Evolutionary conservation across 345 rosid genomes (phyloP), one percentile per base, ranked within the genome.

Genomic region (Clarkia xantiana): DNA sequence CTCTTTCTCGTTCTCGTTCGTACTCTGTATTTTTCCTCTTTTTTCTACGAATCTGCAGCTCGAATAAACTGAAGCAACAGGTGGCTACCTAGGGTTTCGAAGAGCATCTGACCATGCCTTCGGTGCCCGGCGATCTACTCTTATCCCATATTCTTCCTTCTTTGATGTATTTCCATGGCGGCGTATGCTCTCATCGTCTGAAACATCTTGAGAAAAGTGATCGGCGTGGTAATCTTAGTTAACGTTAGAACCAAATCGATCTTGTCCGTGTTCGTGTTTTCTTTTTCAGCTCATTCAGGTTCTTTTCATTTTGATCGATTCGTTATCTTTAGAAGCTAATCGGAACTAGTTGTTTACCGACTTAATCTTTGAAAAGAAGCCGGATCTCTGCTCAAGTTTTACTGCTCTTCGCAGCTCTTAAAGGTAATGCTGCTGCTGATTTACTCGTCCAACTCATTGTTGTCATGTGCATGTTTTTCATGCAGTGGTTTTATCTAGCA

Each of bases 191-290:
- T 1, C 76, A 84, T 72, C 96, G 96, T 70, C 56, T 81, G 59
- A 93, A 87, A 72, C 82, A 68, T 67, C 86, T 91, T 53, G 74
- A 83, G 60, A 91, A 91, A 66, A 46, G 93, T 59, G 89, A 87
- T 80, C 77, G 95, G 71, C 98, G 95, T 73, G 94, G 94, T 82
- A 82, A 82, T 71, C 96, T 87, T 71, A 84, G 96, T 80, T 87
- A 80, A 80, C 86, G 41, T 59, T 68, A 12, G 54, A 16, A 42
- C 22, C 9, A 15, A 16, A 20, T 22, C 45, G 8, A 40, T 17
- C 38, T 25, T 47, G 17, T 42, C 47, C 11, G 36, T 46, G 25
- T 42, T 40, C 41, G 40, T 15, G n/a, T 57, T 42, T 34, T 10
- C 36, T 29, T n/a, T 12, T 25, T 9, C 29, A 47, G 18, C 52